These are phyloP conservation scores for Daedaleopsis sinensis DNA, from an alignment of 768 basidiomycete genomes.

Conservation along the genomic window DNA sequence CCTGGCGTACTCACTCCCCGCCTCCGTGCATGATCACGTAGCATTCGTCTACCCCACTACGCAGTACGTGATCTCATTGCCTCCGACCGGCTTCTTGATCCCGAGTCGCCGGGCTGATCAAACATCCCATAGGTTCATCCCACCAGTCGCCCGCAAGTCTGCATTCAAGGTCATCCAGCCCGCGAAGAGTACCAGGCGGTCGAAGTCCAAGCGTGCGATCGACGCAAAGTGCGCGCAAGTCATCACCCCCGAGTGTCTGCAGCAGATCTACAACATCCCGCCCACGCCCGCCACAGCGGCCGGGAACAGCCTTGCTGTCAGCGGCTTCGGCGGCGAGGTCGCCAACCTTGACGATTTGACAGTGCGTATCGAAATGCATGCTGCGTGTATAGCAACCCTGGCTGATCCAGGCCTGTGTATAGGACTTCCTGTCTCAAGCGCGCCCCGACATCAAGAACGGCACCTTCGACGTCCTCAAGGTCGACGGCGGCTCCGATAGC, in stretches of 20 bases:
- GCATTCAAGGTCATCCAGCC: slow-evolving; percentile 3
- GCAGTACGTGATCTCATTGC: slow-evolving; percentile 21
- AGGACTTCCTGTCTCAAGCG: slow-evolving; percentile 30
- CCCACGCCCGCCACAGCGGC: slow-evolving; percentile 28
- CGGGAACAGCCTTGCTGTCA: slow-evolving; percentile 34
- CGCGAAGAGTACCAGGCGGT: neutral
- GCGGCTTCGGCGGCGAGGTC: slow-evolving; percentile 36
- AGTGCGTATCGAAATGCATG: slow-evolving; percentile 12
- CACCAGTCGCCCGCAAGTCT: slow-evolving; percentile 12
- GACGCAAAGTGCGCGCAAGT: slow-evolving; percentile 24
- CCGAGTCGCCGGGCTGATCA: neutral
- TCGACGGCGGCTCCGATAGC: slow-evolving; percentile 33
- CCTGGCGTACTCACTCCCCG: slow-evolving; percentile 40
- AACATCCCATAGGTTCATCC: slow-evolving; percentile 11
- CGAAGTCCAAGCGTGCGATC: slow-evolving; percentile 5
- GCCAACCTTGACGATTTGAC: slow-evolving; percentile 33
- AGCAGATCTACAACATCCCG: slow-evolving; percentile 19
- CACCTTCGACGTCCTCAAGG: slow-evolving; percentile 28
- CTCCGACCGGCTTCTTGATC: neutral
- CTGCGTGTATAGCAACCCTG: neutral
- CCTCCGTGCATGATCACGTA: slow-evolving; percentile 32
- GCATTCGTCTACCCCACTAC: slow-evolving; percentile 35
- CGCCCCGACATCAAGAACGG: slow-evolving; percentile 29
- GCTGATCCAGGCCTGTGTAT: neutral
- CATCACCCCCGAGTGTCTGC: slow-evolving; percentile 25